Base-by-base conservation (phyloP, 306 rosid genomes). In the Trifolium subterraneum region DNA sequence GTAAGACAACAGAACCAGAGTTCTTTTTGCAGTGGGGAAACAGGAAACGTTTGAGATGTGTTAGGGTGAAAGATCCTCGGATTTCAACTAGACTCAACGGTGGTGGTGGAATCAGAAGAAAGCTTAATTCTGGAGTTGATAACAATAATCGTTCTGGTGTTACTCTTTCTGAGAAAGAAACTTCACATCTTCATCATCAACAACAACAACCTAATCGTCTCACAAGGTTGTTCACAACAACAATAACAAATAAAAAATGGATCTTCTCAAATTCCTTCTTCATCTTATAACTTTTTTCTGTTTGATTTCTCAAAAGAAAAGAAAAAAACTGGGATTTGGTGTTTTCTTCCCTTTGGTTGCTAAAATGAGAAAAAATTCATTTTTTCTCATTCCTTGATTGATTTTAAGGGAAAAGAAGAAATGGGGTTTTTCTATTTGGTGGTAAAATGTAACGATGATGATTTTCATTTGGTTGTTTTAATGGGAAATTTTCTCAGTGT, bases 21-120 rank as follows among this genome's bases (percentile, higher is more conserved):
- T 81, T 90, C 59, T 88, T 90, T 88, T 80, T 90, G 74, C 92
- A 88, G 93, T 88, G 96, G 96, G 96, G 89, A 18, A 87, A 84
- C 79, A 82, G 81, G 8, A 88, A 87, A 81, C 68, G 92, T 3
- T 70, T 88, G 35, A 81, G 93, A 78, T 90, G 96, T 27, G 90
- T 87, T 68, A 83, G 96, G 82, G 93, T 88, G 65, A 90, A 88
- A 65, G 90, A 86, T 86, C 86, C 93, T 27, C 78, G 88, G 79
- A 83, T 88, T 81, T 86, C 96, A 6, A 23, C 86, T 11, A 81
- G 91, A 19, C 69, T 86, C 45, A 82, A 79, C 73, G 96, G 88
- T 45, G 82, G 90, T 45, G 79, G 90, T 45, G 79, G 88, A 62
- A 84, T 90, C 65, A 54, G 86, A 67, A 83, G 88, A 82, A 90